Percentiles rank a stretch among this genome's conserved stretches.
Evolutionary conservation across 441 rosid genomes (phyloP).

Genomic region (Gossypium lobatum): DNA sequence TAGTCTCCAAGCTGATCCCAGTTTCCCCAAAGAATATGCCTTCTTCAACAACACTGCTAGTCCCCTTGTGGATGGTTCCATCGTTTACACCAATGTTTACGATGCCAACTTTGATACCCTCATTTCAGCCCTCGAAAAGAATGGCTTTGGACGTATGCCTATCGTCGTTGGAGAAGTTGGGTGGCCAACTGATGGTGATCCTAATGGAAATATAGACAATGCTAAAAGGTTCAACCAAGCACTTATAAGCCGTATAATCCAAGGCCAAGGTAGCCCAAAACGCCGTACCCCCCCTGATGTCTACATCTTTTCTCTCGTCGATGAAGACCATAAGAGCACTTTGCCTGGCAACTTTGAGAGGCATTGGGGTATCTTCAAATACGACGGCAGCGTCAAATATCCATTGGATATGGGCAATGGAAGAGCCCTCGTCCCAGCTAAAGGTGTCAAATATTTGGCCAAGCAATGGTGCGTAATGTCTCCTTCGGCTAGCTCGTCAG

Average conservation of each 20-base stretch:
- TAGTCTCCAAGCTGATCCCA: slow-evolving; percentile 61
- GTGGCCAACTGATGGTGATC: slow-evolving; percentile 88
- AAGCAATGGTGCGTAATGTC: slow-evolving; percentile 77
- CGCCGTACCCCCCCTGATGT: slow-evolving; percentile 48
- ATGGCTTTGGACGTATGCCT: slow-evolving; percentile 57
- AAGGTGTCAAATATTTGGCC: slow-evolving; percentile 52
- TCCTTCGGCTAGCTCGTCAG: slow-evolving; percentile 34
- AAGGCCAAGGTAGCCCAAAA: slow-evolving; percentile 67
- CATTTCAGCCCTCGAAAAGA: slow-evolving; percentile 55
- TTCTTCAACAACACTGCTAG: slow-evolving; percentile 54
- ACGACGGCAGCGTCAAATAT: slow-evolving; percentile 71
- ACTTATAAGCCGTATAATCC: slow-evolving; percentile 40
- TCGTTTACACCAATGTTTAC: slow-evolving; percentile 66
- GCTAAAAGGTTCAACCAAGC: slow-evolving; percentile 84
- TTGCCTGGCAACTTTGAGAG: slow-evolving; percentile 76
- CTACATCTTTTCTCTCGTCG: slow-evolving; percentile 61
- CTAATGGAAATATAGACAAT: slow-evolving; percentile 35
- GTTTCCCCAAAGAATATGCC: slow-evolving; percentile 75
- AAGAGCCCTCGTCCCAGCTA: slow-evolving; percentile 40
- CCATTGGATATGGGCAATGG: slow-evolving; percentile 41
- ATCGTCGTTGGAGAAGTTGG: slow-evolving; percentile 88
- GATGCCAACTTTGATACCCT: slow-evolving; percentile 92
- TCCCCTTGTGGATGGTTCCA: slow-evolving; percentile 64
- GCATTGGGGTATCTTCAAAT: slow-evolving; percentile 81
- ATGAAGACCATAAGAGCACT: slow-evolving; percentile 61